Conservation (phyloP, 1,284 basidiomycete genomes). For the Wallemia hederae region DNA sequence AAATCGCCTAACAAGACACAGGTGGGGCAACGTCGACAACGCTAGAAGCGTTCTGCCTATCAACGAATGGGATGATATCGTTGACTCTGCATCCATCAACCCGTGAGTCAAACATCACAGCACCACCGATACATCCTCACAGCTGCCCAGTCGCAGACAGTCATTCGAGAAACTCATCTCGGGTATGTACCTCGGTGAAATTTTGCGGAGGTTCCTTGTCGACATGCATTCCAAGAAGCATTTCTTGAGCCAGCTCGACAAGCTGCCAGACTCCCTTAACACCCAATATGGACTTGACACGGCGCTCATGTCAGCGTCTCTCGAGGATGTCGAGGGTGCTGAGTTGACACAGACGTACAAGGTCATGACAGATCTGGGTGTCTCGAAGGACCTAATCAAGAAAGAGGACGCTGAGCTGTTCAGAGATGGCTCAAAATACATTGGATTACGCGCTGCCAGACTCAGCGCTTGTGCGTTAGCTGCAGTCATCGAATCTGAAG, state of each 20-base stretch:
- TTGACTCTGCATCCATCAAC: constrained; percentile 1
- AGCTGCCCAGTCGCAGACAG: constrained; percentile 30
- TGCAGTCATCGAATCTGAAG: constrained; percentile 55
- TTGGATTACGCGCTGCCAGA: constrained; percentile 51
- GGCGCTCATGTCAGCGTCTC: constrained; percentile 47
- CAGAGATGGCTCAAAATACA: constrained; percentile 42
- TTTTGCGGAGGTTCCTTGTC: constrained; percentile 57
- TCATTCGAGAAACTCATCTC: constrained; percentile 96
- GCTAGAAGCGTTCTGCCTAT: constrained; percentile 1
- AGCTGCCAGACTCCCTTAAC: constrained; percentile 27
- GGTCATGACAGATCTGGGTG: constrained; percentile 32
- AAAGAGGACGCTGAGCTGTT: constrained; percentile 35
- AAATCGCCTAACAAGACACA: constrained; percentile 16
- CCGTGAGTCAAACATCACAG: constrained; percentile 18
- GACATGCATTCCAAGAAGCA: constrained; percentile 44
- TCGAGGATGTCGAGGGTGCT: constrained; percentile 26
- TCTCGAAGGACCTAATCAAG: constrained; percentile 20
- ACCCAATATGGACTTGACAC: constrained; percentile 81
- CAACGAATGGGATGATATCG: not conserved
- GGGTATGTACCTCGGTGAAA: constrained; percentile 94
- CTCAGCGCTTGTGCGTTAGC: constrained; percentile 68
- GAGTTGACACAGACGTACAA: constrained; percentile 16
- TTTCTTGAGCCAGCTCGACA: constrained; percentile 49
- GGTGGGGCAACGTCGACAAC: not conserved
- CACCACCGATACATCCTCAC: not conserved